Conservation (phyloP, 768 basidiomycete genomes). For the Boletus rubropictus region DNA sequence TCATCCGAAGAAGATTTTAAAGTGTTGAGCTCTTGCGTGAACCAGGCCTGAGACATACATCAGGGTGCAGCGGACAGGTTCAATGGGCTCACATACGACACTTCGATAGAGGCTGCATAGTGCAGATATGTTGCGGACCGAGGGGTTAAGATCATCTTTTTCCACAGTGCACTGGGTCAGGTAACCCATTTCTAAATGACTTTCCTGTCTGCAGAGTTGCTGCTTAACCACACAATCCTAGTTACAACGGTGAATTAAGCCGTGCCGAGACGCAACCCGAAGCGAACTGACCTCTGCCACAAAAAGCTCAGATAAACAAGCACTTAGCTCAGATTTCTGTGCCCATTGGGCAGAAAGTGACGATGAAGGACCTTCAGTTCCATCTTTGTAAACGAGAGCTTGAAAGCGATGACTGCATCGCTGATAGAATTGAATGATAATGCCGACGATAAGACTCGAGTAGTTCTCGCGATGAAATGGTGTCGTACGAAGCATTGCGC, state of each 20-base stretch:
- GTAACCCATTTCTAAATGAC: constrained; percentile 66
- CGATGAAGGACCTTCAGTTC: constrained; percentile 36
- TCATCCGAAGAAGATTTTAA: constrained; percentile 55
- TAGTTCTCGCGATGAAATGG: constrained; percentile 96
- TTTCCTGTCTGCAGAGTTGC: constrained; percentile 71
- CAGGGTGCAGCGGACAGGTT: constrained; percentile 4
- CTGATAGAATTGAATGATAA: constrained; percentile 95
- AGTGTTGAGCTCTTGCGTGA: constrained; percentile 61
- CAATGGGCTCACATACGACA: constrained; percentile 51
- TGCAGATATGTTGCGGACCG: constrained; percentile 64
- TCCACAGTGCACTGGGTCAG: constrained; percentile 49
- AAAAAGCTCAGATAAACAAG: constrained; percentile 65
- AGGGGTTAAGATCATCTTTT: constrained; percentile 63
- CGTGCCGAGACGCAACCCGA: background rate
- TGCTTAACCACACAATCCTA: constrained; percentile 42
- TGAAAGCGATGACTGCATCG: constrained; percentile 87
- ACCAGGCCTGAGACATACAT: constrained; percentile 63
- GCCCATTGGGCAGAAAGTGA: constrained; percentile 77
- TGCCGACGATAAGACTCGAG: constrained; percentile 84
- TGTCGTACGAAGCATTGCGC: constrained; percentile 82
- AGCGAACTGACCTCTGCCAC: constrained; percentile 42
- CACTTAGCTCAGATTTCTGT: constrained; percentile 72
- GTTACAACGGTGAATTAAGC: background rate
- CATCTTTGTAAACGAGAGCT: constrained; percentile 50
- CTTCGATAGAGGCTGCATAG: constrained; percentile 80